phyloP scores from a whole-genome alignment of 176 grass and related monocot species.

The Oryza meyeriana region DNA sequence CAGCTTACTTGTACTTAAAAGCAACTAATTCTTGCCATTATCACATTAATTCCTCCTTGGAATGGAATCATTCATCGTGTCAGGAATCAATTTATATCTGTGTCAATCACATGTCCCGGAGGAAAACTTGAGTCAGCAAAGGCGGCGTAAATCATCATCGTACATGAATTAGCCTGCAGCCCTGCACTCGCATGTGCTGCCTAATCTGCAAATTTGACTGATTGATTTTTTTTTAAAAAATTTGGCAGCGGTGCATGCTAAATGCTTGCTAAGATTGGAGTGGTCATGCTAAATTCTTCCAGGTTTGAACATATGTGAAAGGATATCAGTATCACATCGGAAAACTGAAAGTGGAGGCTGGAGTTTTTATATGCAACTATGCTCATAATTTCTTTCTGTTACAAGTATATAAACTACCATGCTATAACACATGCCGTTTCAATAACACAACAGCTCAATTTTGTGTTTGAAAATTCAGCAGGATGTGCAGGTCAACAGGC shows the following conservation, averaged over 20 bases:
- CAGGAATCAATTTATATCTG: background rate
- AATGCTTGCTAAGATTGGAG: too few species aligned
- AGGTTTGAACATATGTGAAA: conserved; percentile 40
- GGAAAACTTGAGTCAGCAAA: background rate
- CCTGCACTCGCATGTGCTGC: background rate
- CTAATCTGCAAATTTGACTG: background rate
- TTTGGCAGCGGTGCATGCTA: background rate
- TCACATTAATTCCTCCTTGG: background rate
- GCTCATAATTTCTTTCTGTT: background rate
- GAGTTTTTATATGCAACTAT: background rate
- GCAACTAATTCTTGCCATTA: conserved; percentile 9
- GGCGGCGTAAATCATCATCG: background rate
- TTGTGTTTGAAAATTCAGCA: background rate
- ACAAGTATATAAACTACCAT: background rate
- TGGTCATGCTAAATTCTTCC: background rate
- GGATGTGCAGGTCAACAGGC: background rate
- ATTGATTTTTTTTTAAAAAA: background rate
- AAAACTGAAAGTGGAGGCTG: background rate
- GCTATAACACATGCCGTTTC: conserved; percentile 4
- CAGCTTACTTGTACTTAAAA: conserved; percentile 25
- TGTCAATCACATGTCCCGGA: background rate
- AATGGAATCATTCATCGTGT: background rate
- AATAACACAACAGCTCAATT: background rate
- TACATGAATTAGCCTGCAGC: background rate
- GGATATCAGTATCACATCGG: background rate